Percentiles rank a stretch among this genome's conserved stretches.
Conservation (phyloP, 148 eudicot genomes). For the Rhododendron ovatum region DNA sequence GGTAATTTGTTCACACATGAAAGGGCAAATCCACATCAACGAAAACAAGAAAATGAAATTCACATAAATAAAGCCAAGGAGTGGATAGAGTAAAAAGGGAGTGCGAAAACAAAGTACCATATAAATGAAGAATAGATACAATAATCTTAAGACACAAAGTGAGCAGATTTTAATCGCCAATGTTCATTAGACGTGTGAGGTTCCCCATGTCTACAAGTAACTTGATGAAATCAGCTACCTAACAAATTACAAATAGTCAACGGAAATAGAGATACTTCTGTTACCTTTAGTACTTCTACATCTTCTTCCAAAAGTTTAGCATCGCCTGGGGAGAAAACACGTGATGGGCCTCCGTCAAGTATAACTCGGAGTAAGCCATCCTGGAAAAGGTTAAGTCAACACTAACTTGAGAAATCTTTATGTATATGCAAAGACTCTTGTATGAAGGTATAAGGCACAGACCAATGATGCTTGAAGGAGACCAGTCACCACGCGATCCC, state of each 20-base stretch:
- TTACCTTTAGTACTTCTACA: slow-evolving; percentile 87
- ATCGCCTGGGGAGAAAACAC: slow-evolving; percentile 67
- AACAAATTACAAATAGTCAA: background rate
- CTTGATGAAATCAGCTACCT: background rate
- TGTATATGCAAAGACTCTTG: background rate
- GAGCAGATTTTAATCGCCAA: background rate
- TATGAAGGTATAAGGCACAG: slow-evolving; percentile 13
- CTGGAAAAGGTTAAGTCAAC: slow-evolving; percentile 31
- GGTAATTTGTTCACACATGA: background rate
- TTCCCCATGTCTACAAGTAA: background rate
- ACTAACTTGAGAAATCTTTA: slow-evolving; percentile 2
- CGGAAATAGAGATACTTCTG: background rate
- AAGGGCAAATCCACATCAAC: background rate
- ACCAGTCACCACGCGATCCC: slow-evolving; percentile 93
- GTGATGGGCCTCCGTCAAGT: slow-evolving; percentile 94
- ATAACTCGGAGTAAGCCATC: slow-evolving; percentile 89
- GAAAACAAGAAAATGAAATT: background rate
- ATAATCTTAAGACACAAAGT: background rate
- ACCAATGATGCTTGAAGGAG: slow-evolving; percentile 98
- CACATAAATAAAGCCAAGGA: background rate
- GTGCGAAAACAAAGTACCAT: background rate
- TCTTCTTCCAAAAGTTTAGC: slow-evolving; percentile 89
- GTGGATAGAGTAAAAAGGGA: background rate
- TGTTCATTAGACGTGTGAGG: background rate
- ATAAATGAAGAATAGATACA: background rate